Evolutionary conservation across 192 early-diverging fungal genomes (phyloP), one percentile per base, ranked within the genome.

Genomic region (Coemansia sp.): DNA sequence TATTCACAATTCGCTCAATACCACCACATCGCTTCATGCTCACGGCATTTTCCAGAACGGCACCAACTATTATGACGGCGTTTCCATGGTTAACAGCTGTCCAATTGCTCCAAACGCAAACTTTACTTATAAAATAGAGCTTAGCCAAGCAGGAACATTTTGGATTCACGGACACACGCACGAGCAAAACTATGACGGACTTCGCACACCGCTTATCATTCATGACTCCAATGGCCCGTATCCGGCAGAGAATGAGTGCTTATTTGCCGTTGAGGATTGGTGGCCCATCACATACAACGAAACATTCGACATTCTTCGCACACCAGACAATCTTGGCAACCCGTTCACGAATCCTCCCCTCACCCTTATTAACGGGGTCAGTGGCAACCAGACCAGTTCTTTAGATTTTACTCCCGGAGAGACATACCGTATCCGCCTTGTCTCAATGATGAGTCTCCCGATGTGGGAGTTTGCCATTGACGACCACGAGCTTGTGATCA

Each of bases 1-100:
- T 47, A 69, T 83, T 48, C 67, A 73, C 55, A 87, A 89, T 65
- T 77, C 78, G 41, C 73, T 89, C 29, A 70, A 85, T 54, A 65
- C 72, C 42, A 79, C 85, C 23, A 88, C 90, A 31, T 78, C 84
- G 11, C 67, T 93, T 23, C 92, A 90, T 75, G 62, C 81, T 2
- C 93, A 95, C 66, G 93, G 93, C 2, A 56, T 93, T 15, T 88
- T 85, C n/a, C n/a, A n/a, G n/a, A n/a, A n/a, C n/a, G n/a, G n/a
- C n/a, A n/a, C n/a, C n/a, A n/a, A n/a, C n/a, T n/a, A n/a, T n/a
- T n/a, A n/a, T n/a, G n/a, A n/a, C n/a, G n/a, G n/a, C n/a, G n/a
- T n/a, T n/a, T n/a, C 73, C 31, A 84, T 84, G 66, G 70, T 84
- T 47, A 88, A 87, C 22, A 84, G 92, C 62, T 92, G 92, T 68